Percentiles rank a stretch among this genome's conserved stretches.
Evolutionary conservation across 768 basidiomycete genomes (phyloP).

Genomic region (Psilocybe tampanensis): DNA sequence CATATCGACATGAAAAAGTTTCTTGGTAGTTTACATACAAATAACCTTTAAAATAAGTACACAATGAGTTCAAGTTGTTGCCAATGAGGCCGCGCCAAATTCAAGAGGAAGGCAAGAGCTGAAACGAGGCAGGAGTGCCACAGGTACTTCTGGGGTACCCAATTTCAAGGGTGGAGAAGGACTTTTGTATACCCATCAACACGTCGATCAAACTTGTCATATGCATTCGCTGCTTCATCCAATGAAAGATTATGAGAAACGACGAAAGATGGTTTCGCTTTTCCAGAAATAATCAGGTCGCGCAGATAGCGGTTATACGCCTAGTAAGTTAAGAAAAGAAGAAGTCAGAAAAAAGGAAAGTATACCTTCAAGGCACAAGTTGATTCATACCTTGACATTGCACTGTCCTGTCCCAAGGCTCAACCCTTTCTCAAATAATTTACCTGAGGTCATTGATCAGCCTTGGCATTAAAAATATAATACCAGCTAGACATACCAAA

Average conservation of each 20-base stretch:
- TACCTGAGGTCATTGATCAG: slow-evolving; percentile 24
- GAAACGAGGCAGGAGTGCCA: too few relatives aligned
- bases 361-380: neutral
- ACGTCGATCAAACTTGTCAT: slow-evolving; percentile 55
- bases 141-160: too few relatives aligned
- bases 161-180: slow-evolving; percentile 43
- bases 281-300: slow-evolving; percentile 54
- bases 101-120: too few relatives aligned
- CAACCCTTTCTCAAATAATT: slow-evolving; percentile 59
- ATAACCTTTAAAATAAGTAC: too few relatives aligned
- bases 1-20: too few relatives aligned
- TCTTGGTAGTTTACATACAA: too few relatives aligned
- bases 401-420: slow-evolving; percentile 56
- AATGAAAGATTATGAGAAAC: slow-evolving; percentile 55
- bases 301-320: slow-evolving; percentile 55
- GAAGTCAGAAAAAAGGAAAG: neutral
- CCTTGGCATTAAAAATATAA: neutral
- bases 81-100: too few relatives aligned
- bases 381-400: slow-evolving; percentile 50
- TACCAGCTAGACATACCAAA: slow-evolving; percentile 34
- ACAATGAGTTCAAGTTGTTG: too few relatives aligned
- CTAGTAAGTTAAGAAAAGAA: slow-evolving; percentile 22
- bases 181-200: slow-evolving; percentile 59
- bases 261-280: slow-evolving; percentile 56
- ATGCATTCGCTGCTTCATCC: slow-evolving; percentile 50